Conservation (phyloP, 257 asterid genomes). For the Solanum rostratum region DNA sequence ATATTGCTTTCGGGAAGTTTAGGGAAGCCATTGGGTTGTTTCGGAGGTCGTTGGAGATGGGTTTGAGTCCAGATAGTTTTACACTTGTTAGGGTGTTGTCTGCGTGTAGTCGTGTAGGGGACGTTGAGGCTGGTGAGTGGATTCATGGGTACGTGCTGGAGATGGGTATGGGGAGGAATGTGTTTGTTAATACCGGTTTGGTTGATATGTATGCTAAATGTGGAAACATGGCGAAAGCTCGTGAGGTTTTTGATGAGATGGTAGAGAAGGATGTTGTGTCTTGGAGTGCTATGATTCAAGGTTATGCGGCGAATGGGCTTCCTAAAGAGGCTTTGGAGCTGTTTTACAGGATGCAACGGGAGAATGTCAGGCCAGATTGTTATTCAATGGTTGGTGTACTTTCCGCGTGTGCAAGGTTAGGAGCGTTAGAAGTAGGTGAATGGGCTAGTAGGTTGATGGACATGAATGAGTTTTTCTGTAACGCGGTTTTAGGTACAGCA, state of each 20-base stretch:
- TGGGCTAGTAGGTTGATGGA: slow-evolving; percentile 24
- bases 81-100: slow-evolving; percentile 23
- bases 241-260: slow-evolving; percentile 27
- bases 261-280: slow-evolving; percentile 30
- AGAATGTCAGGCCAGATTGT: slow-evolving; percentile 16
- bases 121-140: slow-evolving; percentile 25
- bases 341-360: slow-evolving; percentile 19
- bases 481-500: slow-evolving; percentile 33
- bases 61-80: slow-evolving; percentile 32
- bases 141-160: slow-evolving; percentile 14
- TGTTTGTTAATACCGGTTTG: slow-evolving; percentile 27
- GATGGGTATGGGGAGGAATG: slow-evolving; percentile 26
- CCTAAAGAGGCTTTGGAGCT: slow-evolving; percentile 31
- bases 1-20: slow-evolving; percentile 18
- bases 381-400: slow-evolving; percentile 45
- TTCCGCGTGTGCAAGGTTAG: slow-evolving; percentile 37
- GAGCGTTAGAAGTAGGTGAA: slow-evolving; percentile 35
- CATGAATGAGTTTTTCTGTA: slow-evolving; percentile 16
- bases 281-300: slow-evolving; percentile 46
- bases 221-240: slow-evolving; percentile 32
- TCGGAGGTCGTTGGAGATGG: slow-evolving; percentile 14
- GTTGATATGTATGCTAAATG: slow-evolving; percentile 32
- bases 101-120: slow-evolving; percentile 24
- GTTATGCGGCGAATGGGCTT: slow-evolving; percentile 33
- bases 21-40: slow-evolving; percentile 26